Evolutionary conservation across 208 protist genomes (phyloP).

Genomic region (Porcisia deanei): DNA sequence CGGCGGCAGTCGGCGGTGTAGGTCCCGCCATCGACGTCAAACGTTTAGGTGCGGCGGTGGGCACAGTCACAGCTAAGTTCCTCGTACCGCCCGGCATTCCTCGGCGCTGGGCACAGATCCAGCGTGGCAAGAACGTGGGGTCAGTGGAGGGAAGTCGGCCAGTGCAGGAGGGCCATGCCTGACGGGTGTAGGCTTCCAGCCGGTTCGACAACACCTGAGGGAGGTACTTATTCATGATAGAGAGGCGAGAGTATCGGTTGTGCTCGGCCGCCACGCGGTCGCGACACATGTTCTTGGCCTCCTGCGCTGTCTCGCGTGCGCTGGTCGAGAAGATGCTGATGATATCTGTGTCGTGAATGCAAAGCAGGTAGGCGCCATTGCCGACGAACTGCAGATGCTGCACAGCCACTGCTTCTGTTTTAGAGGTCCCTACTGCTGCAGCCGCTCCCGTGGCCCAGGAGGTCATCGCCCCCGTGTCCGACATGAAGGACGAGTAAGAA

Average conservation of each 20-base stretch:
- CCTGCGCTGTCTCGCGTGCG: conserved; percentile 18
- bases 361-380: conserved; percentile 35
- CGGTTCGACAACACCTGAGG: conserved; percentile 14
- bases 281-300: conserved; percentile 28
- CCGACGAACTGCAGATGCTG: conserved; percentile 45
- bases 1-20: not conserved
- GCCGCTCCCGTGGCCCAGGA: conserved; percentile 21
- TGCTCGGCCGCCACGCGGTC: conserved; percentile 29
- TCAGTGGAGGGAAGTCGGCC: conserved; percentile 43
- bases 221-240: conserved; percentile 27
- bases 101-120: conserved; percentile 37
- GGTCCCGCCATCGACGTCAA: conserved; percentile 14
- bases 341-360: conserved; percentile 26
- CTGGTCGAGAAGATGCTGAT: conserved; percentile 42
- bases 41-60: conserved; percentile 9
- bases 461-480: conserved; percentile 4
- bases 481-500: not conserved
- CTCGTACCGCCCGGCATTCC: conserved; percentile 14
- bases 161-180: conserved; percentile 66
- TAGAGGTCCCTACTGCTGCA: conserved; percentile 6
- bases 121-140: conserved; percentile 44
- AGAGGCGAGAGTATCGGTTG: conserved; percentile 36
- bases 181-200: conserved; percentile 36
- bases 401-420: conserved; percentile 5
- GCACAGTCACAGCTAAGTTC: not conserved